Conservation (phyloP, 257 asterid species). For the Solanum chmielewskii region DNA sequence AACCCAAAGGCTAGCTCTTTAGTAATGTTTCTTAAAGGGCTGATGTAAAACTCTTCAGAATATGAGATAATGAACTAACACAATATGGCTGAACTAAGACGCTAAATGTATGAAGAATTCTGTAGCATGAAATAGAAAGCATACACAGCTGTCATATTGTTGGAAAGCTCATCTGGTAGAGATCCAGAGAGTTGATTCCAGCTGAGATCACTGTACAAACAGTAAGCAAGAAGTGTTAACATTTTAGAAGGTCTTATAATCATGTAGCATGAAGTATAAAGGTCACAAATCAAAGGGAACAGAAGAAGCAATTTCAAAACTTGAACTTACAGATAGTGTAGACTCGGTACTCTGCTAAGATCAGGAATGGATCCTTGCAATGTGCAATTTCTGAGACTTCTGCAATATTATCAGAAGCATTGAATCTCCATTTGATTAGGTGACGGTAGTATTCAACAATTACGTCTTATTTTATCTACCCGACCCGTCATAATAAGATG, state of each 20-base stretch:
- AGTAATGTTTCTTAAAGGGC: not conserved
- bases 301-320: not conserved
- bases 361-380: conserved; percentile 33
- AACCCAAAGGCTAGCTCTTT: not conserved
- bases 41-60: not conserved
- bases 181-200: conserved; percentile 29
- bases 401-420: conserved; percentile 6
- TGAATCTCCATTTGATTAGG: not conserved
- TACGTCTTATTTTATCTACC: not conserved
- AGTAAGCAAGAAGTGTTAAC: not conserved
- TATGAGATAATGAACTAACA: not conserved
- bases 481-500: not conserved
- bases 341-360: conserved; percentile 23
- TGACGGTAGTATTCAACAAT: not conserved
- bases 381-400: conserved; percentile 42
- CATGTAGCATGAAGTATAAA: not conserved
- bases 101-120: not conserved
- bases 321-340: conserved; percentile 27
- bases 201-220: conserved; percentile 34
- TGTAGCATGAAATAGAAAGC: conserved; percentile 6
- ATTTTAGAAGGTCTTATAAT: not conserved
- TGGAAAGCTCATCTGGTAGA: conserved; percentile 54
- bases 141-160: conserved; percentile 71
- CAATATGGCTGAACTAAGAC: not conserved
- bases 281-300: not conserved